Base-by-base conservation (phyloP, 192 early-diverging fungal genomes). In the Coemansia sp. region DNA sequence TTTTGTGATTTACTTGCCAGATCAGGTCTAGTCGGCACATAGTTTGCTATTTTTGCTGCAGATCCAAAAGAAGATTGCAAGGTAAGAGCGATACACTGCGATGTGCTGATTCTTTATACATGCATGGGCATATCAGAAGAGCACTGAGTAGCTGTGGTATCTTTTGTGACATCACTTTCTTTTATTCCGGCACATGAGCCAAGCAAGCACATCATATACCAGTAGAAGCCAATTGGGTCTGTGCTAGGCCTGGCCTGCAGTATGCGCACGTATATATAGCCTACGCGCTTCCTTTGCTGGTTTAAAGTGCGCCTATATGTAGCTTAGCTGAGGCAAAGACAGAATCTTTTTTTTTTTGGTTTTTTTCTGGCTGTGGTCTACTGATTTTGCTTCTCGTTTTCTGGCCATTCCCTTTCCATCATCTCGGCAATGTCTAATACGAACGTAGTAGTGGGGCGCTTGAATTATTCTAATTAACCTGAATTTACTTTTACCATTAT, bases 111-210 rank as follows among this genome's bases (percentile, higher is more conserved):
- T 9, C 36, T 59, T 22, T 41, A 59, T 37, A 59, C 26, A 59
- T 59, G 57, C 57, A 40, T 13, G 32, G 39, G n/a, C 40, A 32
- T 59, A 59, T 41, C 39, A 59, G 26, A 5, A 59, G n/a, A 37
- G 37, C 39, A 16, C 5, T 13, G 57, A 16, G 57, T 59, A 59
- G 57, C 57, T 59, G 39, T 59, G 57, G 32, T 59, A 59, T 59
- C 57, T 59, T 41, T 59, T n/a, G 57, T 41, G 57, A 59, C 57
- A 59, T 59, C 57, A 59, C n/a, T 59, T 16, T 54, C 26, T 54
- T 54, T 49, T 54, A 54, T 54, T 54, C 51, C 26, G 11, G 51
- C 21, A 54, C 26, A 26, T 26, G 9, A 22, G 13, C 51, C 51
- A 21, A 22, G 26, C 19, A 26, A 8, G 26, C 7, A 8, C n/a